Evolutionary conservation across 179 eudicot genomes (phyloP), one percentile per base, ranked within the genome.

Genomic region (Silene coronaria): DNA sequence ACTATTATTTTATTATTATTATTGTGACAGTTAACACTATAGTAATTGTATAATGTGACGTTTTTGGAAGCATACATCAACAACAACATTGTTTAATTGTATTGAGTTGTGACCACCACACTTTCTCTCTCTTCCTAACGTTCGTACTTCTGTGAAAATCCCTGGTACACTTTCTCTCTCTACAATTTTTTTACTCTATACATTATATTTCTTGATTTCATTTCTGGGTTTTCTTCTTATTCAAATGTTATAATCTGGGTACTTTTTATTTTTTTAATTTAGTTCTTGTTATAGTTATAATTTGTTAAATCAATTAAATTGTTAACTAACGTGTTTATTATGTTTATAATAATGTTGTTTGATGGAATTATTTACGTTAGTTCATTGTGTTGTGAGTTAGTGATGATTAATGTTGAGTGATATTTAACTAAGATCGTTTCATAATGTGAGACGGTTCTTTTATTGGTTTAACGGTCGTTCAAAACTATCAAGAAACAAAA

Each of bases 81-180:
- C n/a, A 80, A 69, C 80, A 72, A 75, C 82, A 80, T 57, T 80
- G 70, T 76, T 70, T 70, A 46, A 53, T 53, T 53, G 21, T 36
- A 36, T 53, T 53, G 21, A 53, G 51, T 70, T 79, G 62, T 75
- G 30, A 28, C 45, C 30, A 22, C 42, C 12, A 51, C 42, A 19
- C 5, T 53, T 62, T 46, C 38, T 75, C 57, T 14, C 46, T 14
- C 74, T 34, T 48, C 64, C 45, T 74, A 66, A 17, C 66, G 66
- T 3, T 7, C 48, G 32, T 70, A 36, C 77, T 51, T 66, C 36
- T 66, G 24, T 69, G n/a, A n/a, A 65, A 60, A 77, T 71, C 73
- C 75, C 27, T 32, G 70, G 78, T 77, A 79, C 30, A 67, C 62
- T 79, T 57, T 67, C 73, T 53, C 64, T 75, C 58, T 77, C 42